Percentiles rank a stretch among this genome's conserved stretches.
phyloP scores from a whole-genome alignment of 495 filamentous ascomycete genomes.

The Penicillium salamii region DNA sequence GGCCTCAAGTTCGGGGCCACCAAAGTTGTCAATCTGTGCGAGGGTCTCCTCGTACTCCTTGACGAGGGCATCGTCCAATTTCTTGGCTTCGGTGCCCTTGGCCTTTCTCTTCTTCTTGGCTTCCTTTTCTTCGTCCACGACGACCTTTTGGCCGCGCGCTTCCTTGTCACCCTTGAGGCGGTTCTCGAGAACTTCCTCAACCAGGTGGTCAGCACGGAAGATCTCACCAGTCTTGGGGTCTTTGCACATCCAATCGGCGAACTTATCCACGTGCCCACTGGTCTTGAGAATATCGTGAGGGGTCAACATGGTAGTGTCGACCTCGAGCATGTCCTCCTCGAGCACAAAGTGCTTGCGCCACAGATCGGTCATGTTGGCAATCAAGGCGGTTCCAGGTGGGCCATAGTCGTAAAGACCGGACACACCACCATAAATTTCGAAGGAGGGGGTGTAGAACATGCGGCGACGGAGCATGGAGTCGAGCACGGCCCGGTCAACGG shows the following conservation, averaged over 20 bases:
- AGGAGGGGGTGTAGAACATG: slow-evolving; percentile 91
- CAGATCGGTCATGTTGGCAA: slow-evolving; percentile 81
- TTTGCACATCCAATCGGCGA: slow-evolving; percentile 99
- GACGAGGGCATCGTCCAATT: slow-evolving; percentile 61
- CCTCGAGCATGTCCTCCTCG: slow-evolving; percentile 89
- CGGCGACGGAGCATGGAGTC: slow-evolving; percentile 84
- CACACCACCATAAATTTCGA: slow-evolving; percentile 89
- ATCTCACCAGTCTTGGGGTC: slow-evolving; percentile 97
- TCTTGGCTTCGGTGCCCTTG: slow-evolving; percentile 55
- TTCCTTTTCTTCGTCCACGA: slow-evolving; percentile 62
- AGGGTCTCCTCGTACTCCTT: slow-evolving; percentile 68
- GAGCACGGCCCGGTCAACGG: slow-evolving; percentile 74
- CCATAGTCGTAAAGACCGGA: slow-evolving; percentile 85
- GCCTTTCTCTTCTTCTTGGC: slow-evolving; percentile 65
- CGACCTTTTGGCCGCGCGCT: slow-evolving; percentile 68
- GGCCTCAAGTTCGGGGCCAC: slow-evolving; percentile 58
- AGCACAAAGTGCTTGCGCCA: slow-evolving; percentile 93
- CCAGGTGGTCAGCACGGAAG: slow-evolving; percentile 90
- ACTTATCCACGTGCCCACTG: slow-evolving; percentile 95
- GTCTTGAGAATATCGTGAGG: slow-evolving; percentile 93
- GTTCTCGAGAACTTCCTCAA: slow-evolving; percentile 86
- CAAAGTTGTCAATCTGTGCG: slow-evolving; percentile 71
- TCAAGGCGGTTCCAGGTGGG: slow-evolving; percentile 73
- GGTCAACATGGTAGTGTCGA: slow-evolving; percentile 81
- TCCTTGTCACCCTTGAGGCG: slow-evolving; percentile 79